phyloP scores from a whole-genome alignment of 2,329 filamentous ascomycete genomes.

The Tothia fuscella region DNA sequence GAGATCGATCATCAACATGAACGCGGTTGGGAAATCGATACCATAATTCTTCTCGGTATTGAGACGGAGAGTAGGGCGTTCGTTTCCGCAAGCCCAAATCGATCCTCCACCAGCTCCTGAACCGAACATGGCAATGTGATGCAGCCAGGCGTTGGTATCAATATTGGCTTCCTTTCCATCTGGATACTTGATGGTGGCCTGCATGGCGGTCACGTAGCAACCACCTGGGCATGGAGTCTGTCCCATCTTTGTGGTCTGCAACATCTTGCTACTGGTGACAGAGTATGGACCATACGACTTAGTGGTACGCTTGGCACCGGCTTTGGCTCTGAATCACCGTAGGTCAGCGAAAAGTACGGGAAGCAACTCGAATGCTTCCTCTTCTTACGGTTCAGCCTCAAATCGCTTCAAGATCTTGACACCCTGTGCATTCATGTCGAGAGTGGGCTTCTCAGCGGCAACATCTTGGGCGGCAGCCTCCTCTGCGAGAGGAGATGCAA shows the following conservation, averaged over 20 bases:
- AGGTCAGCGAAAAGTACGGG: neutral
- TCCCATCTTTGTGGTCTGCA: slow-evolving; percentile 3
- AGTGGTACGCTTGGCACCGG: slow-evolving; percentile 6
- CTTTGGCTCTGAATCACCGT: neutral
- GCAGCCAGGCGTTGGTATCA: slow-evolving; percentile 9
- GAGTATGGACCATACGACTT: slow-evolving; percentile 5
- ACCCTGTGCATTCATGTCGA: neutral
- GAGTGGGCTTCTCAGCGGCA: neutral
- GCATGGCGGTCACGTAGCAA: slow-evolving; percentile 9
- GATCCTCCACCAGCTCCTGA: slow-evolving; percentile 6
- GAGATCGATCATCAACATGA: slow-evolving; percentile 10
- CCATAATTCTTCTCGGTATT: slow-evolving; percentile 7
- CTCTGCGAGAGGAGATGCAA: slow-evolving; percentile 3
- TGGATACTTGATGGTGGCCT: slow-evolving; percentile 8
- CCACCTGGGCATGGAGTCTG: slow-evolving; percentile 2
- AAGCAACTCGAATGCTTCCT: too few species aligned
- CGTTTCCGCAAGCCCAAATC: slow-evolving; percentile 10
- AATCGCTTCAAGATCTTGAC: slow-evolving; percentile 6
- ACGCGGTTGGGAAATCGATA: slow-evolving; percentile 4
- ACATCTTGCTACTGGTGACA: slow-evolving; percentile 3
- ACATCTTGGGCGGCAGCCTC: slow-evolving; percentile 1
- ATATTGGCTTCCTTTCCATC: slow-evolving; percentile 10
- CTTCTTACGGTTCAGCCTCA: neutral
- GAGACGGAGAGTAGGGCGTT: slow-evolving; percentile 10
- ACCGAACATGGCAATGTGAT: slow-evolving; percentile 10